These are phyloP conservation scores for Fusarium falciforme DNA, from an alignment of 2,329 filamentous ascomycete genomes.

Conservation along the genomic window DNA sequence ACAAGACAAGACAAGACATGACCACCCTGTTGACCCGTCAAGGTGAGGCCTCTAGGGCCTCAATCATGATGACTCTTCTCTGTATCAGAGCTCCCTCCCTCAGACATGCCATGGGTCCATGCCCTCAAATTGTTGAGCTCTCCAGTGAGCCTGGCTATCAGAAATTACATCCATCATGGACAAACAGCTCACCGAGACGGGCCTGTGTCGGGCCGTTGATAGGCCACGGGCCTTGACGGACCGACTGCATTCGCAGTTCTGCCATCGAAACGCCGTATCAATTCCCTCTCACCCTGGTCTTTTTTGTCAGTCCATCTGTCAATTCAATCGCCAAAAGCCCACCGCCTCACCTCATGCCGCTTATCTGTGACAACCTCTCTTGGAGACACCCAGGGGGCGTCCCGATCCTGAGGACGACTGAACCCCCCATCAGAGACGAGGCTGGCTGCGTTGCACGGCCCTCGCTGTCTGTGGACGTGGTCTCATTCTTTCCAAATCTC, in stretches of 20 bases:
- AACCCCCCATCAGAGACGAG: neutral
- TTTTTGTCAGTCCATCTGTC: slow-evolving; percentile 26
- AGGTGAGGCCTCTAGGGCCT: slow-evolving; percentile 16
- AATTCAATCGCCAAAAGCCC: slow-evolving; percentile 32
- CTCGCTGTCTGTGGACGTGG: slow-evolving; percentile 18
- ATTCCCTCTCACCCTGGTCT: slow-evolving; percentile 4
- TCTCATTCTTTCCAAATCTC: slow-evolving; percentile 28
- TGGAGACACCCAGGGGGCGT: slow-evolving; percentile 22
- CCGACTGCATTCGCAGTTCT: slow-evolving; percentile 38
- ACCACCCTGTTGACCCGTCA: slow-evolving; percentile 15
- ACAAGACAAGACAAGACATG: neutral
- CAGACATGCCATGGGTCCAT: neutral
- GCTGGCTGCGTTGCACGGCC: neutral
- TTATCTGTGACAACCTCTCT: slow-evolving; percentile 29
- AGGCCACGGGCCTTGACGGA: slow-evolving; percentile 39
- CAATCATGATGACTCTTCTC: neutral
- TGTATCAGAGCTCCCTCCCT: neutral
- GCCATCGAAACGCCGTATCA: neutral
- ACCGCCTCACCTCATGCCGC: slow-evolving; percentile 18
- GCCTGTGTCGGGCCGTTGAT: slow-evolving; percentile 38
- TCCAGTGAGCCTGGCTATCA: slow-evolving; percentile 12
- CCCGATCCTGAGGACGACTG: neutral
- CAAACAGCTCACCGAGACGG: slow-evolving; percentile 30
- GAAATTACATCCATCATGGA: slow-evolving; percentile 14
- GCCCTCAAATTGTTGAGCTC: slow-evolving; percentile 27